Percentiles rank a stretch among this genome's conserved stretches.
Conservation (phyloP, 176 grass and related monocot genomes). For the Eragrostis nindensis region DNA sequence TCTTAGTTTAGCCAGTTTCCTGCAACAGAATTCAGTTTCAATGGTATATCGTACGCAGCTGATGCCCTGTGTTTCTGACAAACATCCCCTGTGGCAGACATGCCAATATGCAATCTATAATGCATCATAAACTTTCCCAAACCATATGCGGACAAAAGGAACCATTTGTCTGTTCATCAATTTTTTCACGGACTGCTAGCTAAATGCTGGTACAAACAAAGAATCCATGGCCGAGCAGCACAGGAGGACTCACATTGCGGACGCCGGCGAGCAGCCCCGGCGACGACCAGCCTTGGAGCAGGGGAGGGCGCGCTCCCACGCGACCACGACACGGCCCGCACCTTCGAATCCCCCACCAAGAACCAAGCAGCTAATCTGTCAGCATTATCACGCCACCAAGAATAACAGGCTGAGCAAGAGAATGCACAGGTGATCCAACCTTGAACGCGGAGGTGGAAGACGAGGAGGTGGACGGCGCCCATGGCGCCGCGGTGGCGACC, state of each 20-base stretch:
- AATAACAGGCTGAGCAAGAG: background rate
- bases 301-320: constrained; percentile 23
- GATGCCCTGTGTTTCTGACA: too few relatives aligned
- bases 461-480: background rate
- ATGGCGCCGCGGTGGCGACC: background rate
- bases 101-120: too few relatives aligned
- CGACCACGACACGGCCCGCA: constrained; percentile 5
- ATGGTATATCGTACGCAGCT: too few relatives aligned
- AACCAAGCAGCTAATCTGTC: too few relatives aligned
- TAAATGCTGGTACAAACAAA: background rate
- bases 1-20: too few relatives aligned
- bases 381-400: too few relatives aligned
- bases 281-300: constrained; percentile 19
- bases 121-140: background rate
- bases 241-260: constrained; percentile 23
- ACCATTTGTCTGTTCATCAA: background rate
- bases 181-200: too few relatives aligned
- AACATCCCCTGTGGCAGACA: too few relatives aligned
- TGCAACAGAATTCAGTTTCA: too few relatives aligned
- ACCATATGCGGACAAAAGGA: background rate
- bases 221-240: background rate
- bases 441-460: constrained; percentile 15
- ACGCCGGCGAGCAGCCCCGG: background rate
- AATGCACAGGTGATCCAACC: background rate
- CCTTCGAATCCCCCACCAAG: background rate